A percentile compares a stretch with the other conserved stretches of the same genome.
Evolutionary conservation across 2,329 filamentous ascomycete species (phyloP).

Genomic region (Xylaria digitata): DNA sequence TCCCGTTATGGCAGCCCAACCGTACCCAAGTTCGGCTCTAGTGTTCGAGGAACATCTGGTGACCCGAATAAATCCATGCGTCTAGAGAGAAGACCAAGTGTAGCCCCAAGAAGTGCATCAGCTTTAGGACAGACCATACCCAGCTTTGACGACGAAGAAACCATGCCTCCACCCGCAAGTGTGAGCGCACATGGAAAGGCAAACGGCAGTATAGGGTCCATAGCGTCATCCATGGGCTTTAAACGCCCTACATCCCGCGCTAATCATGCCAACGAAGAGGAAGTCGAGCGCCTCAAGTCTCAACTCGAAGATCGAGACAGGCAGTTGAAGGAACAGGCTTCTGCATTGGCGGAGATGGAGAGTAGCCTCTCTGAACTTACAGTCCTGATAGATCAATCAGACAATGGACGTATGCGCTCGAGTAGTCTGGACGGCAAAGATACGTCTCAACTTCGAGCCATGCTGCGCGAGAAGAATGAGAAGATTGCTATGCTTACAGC

Average conservation of each 20-base stretch:
- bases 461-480: constrained; percentile 94
- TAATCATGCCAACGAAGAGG: constrained; percentile 69
- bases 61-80: constrained; percentile 69
- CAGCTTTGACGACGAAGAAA: constrained; percentile 67
- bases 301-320: constrained; percentile 86
- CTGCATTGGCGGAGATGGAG: constrained; percentile 89
- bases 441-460: constrained; percentile 77
- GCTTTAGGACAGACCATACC: constrained; percentile 63
- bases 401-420: constrained; percentile 57
- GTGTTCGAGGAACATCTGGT: constrained; percentile 69
- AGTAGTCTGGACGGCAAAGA: constrained; percentile 75
- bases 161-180: constrained; percentile 55
- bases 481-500: constrained; percentile 92
- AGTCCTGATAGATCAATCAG: constrained; percentile 72
- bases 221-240: constrained; percentile 66
- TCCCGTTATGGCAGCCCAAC: constrained; percentile 72
- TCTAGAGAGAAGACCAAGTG: constrained; percentile 62
- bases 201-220: constrained; percentile 65
- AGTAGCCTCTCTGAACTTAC: constrained; percentile 60
- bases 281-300: constrained; percentile 76
- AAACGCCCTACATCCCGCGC: constrained; percentile 66
- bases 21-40: constrained; percentile 71
- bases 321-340: constrained; percentile 88
- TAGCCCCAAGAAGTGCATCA: constrained; percentile 69
- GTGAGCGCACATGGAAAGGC: constrained; percentile 63